Base-by-base conservation (phyloP, 1,284 basidiomycete species). In the Cutaneotrichosporon sp. region DNA sequence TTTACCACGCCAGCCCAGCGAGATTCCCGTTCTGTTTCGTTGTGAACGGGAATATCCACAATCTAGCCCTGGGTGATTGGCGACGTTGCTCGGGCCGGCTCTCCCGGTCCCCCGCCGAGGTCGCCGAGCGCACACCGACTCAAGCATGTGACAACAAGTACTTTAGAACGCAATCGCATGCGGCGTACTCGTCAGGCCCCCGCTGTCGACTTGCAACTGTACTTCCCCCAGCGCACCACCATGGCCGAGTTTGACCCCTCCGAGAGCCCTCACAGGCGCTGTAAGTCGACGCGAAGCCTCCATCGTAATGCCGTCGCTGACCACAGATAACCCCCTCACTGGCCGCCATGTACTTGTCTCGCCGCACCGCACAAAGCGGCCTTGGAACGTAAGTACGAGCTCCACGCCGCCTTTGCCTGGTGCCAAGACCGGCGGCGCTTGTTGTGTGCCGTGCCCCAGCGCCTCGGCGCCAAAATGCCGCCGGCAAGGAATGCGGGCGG, bases 311-410 rank as follows among this genome's bases (percentile, higher is more conserved):
- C 4, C 18, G 10, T 2, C 14, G 45, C 44, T 51, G 39, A 55
- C 44, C 15, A 17, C 56, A 73, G 70, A 59, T 63, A 77, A 78
- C 61, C 75, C 75, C 4, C 66, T 78, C 10, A 73, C 60, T 15
- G 66, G 67, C 7, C 69, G 70, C 43, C 81, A 89, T 70, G 79
- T 93, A 39, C 83, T 94, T 26, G 85, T 90, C 30, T 90, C 88
- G 36, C 87, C 88, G 0, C 88, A 90, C 69, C 83, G 88, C 17
- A 67, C 70, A 4, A 69, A 70, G 55, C 60, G 70, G 17, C 70
- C 70, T 10, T 72, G 70, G 70, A 72, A 70, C 48, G 69, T 69
- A 46, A 60, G 66, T 57, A 30, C 26, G 26, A 7, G 7, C 26
- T 30, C 26, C 10, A 10, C 26, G 26, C 7, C 26, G 26, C 7